Evolutionary conservation across 176 grass and related monocot species (phyloP), one percentile per base, ranked within the genome.

Genomic region (Aegilops bicornis): DNA sequence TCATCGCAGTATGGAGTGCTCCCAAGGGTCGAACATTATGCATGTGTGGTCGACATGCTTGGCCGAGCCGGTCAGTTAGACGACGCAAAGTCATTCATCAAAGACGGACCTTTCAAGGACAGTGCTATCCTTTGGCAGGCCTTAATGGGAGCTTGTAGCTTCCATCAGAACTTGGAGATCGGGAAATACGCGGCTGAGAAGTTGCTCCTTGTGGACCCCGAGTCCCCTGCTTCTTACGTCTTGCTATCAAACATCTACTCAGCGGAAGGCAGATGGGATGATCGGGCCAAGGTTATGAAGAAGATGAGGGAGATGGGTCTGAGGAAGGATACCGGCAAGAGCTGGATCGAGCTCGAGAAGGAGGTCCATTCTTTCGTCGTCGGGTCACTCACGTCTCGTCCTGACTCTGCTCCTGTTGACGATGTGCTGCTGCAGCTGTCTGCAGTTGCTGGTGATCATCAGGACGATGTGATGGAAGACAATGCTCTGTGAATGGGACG

Each of bases 311-410:
- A 84, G 24, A 85, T 81, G 83, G 88, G 91, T 2, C 83, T 92
- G 77, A 94, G 81, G 84, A 98, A 98, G 86, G 90, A 96, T 84
- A 96, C 91, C 0, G 96, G 96, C 71, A 87, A 90, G 90, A 96
- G 93, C 83, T 96, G 93, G 96, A 88, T 98, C 24, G 90, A 98
- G 54, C 84, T 95, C 0, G 83, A 95, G 24, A 95, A 93, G 52
- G 86, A 90, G 45, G 86, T 93, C 60, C 80, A 67, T 72, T 70
- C 73, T 52, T 95, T 95, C n/a, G 87, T 79, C 0, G 73, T 88
- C 0, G 78, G 77, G 13, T 87, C 76, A 52, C 73, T 27, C 27
- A 72, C 73, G 15, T 83, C 78, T 85, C 87, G 66, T 88, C 87
- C 77, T 47, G 63, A 91, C 24, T 65, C 80, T 24, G 73, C 82